Evolutionary conservation across 495 filamentous ascomycete genomes (phyloP), one percentile per base, ranked within the genome.

Genomic region (Stereocaulon alpinum): DNA sequence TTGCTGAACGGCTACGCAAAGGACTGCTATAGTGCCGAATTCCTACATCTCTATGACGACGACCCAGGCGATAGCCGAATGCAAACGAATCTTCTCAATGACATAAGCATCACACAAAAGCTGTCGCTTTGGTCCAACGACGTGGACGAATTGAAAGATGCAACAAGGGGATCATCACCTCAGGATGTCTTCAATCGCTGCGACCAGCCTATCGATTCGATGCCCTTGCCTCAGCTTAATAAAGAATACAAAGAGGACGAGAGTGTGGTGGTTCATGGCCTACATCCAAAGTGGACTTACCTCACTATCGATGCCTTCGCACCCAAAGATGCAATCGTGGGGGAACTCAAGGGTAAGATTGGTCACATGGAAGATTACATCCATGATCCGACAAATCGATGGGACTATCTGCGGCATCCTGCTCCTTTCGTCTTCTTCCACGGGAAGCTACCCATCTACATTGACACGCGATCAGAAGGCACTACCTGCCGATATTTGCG

Each of bases 381-480:
- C 58, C 72, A 79, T 9, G 84, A 93, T 64, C 73, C 80, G 0
- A 74, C 72, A 7, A 92, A 92, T 70, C 80, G 87, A 43, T 96
- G 88, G 87, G 73, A 80, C 11, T 79, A 84, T 20, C 73, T 92
- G 30, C 81, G 81, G 37, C 87, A 89, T 67, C 91, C 93, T 6
- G 83, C 90, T 40, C 88, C 87, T 6, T 91, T 90, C 62, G 87
- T 95, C 34, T 86, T 91, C 66, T 92, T 93, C 70, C 88, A 89
- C 65, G 85, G 86, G 6, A 77, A 80, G 49, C 80, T 92, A 18
- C 88, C 92, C 0, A 79, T 98, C 15, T 95, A 90, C 73, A 91
- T 98, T 61, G 93, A 98, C 70, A 88, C 88, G 5, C 82, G 93
- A 32, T 78, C 77, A 60, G 88, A 91, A 74, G 93, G 92, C 15